Percentiles rank a stretch among this genome's conserved stretches.
Conservation (phyloP, 192 early-diverging fungal species). For the Thamnidium elegans region DNA sequence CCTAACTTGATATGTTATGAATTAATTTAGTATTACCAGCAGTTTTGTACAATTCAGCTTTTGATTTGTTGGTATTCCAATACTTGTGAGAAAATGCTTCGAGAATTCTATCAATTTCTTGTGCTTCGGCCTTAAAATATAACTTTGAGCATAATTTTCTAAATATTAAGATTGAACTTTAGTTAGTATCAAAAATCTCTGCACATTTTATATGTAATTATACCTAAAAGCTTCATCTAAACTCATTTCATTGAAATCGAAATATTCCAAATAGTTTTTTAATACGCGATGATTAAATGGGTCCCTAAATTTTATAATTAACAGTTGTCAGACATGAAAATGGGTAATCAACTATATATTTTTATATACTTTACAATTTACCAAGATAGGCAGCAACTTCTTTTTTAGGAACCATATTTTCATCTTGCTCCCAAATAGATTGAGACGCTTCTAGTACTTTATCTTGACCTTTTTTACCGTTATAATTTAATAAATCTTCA, state of each 20-base stretch:
- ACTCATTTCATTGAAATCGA: slow-evolving; percentile 23
- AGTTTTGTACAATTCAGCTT: background rate
- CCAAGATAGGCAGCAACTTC: slow-evolving; percentile 20
- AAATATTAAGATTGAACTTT: background rate
- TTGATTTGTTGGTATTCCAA: slow-evolving; percentile 70
- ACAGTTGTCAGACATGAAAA: background rate
- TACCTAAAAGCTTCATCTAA: slow-evolving; percentile 35
- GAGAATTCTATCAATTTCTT: slow-evolving; percentile 87
- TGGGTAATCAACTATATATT: background rate
- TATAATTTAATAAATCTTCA: background rate
- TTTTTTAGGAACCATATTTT: background rate
- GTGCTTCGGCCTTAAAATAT: slow-evolving; percentile 86
- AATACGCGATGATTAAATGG: slow-evolving; percentile 23
- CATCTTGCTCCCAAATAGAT: slow-evolving; percentile 16
- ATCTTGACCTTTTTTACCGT: background rate
- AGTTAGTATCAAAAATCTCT: no score
- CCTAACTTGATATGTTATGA: no score
- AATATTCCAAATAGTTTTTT: slow-evolving; percentile 23
- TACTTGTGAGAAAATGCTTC: slow-evolving; percentile 77
- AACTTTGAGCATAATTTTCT: slow-evolving; percentile 72
- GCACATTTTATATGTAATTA: no score
- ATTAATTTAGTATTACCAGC: slow-evolving; percentile 20
- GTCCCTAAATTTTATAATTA: background rate
- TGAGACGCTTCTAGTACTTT: slow-evolving; percentile 2
- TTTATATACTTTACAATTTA: slow-evolving; percentile 9